These are phyloP conservation scores for Coemansia sp. DNA, from an alignment of 192 early-diverging fungal species.

Conservation along the genomic window DNA sequence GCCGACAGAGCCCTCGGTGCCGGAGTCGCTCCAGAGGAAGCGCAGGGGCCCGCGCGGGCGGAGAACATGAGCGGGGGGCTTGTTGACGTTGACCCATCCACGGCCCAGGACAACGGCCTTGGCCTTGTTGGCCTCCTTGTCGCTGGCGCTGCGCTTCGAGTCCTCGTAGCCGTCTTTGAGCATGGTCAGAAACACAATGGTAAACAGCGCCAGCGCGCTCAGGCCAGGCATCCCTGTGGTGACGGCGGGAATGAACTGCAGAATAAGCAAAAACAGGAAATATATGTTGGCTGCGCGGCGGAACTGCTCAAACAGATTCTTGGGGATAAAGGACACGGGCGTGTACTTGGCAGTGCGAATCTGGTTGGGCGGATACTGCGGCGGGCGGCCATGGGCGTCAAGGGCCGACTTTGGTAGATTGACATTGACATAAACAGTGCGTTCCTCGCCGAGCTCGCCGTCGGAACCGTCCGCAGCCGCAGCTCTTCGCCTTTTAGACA, in stretches of 20 bases:
- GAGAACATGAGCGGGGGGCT: slow-evolving; percentile 30
- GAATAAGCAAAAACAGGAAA: slow-evolving; percentile 83
- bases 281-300: slow-evolving; percentile 93
- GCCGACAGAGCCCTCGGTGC: slow-evolving; percentile 39
- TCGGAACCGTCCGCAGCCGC: slow-evolving; percentile 12
- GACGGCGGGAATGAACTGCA: slow-evolving; percentile 76
- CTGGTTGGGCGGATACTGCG: slow-evolving; percentile 63
- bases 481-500: slow-evolving; percentile 5
- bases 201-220: slow-evolving; percentile 75
- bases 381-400: slow-evolving; percentile 49
- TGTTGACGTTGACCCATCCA: slow-evolving; percentile 66
- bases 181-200: slow-evolving; percentile 75
- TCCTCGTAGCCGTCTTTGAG: slow-evolving; percentile 94
- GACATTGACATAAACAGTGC: slow-evolving; percentile 65
- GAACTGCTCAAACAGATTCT: slow-evolving; percentile 97
- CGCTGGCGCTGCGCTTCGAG: slow-evolving; percentile 77
- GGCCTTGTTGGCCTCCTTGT: slow-evolving; percentile 78
- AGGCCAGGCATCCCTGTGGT: slow-evolving; percentile 64
- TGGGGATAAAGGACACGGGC: slow-evolving; percentile 83
- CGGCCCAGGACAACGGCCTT: slow-evolving; percentile 49
- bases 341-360: slow-evolving; percentile 92
- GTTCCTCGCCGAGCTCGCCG: slow-evolving; percentile 19
- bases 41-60: slow-evolving; percentile 46
- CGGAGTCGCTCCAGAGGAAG: slow-evolving; percentile 47
- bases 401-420: slow-evolving; percentile 53